A percentile compares a stretch with the other conserved stretches of the same genome.
Conservation (phyloP, 305 asterid species). For the Fraxinus baroniana region DNA sequence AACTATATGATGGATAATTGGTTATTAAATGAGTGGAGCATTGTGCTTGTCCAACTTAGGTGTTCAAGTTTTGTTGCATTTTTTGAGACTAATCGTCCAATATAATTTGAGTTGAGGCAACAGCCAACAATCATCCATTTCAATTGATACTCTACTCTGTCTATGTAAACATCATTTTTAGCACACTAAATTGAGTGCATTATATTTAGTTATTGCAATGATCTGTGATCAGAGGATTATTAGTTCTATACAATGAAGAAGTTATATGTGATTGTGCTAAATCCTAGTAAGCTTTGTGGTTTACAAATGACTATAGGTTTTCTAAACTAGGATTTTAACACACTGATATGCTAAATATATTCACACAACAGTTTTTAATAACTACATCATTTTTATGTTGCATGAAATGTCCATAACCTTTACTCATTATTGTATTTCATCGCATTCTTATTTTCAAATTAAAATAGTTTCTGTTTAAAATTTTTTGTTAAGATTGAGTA, state of each 20-base stretch:
- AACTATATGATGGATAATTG: background rate
- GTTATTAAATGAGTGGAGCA: background rate
- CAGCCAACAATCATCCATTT: background rate
- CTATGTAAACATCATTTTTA: background rate
- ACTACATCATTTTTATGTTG: background rate
- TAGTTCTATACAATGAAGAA: background rate
- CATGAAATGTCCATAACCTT: background rate
- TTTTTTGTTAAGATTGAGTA: background rate
- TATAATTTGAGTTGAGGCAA: background rate
- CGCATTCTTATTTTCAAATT: background rate
- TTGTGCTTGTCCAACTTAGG: background rate
- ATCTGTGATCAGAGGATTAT: background rate
- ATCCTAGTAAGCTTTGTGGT: background rate
- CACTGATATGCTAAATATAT: background rate
- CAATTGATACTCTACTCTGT: background rate
- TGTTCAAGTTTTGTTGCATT: background rate
- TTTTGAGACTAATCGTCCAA: background rate
- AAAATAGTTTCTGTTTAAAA: background rate
- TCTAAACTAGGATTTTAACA: too few species aligned
- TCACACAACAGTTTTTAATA: background rate
- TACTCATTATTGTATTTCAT: background rate
- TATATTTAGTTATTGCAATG: background rate
- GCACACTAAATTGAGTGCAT: background rate
- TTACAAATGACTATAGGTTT: too few species aligned
- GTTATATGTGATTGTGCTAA: background rate